phyloP scores from a whole-genome alignment of 768 basidiomycete species.

The Aureoboletus auriporus region DNA sequence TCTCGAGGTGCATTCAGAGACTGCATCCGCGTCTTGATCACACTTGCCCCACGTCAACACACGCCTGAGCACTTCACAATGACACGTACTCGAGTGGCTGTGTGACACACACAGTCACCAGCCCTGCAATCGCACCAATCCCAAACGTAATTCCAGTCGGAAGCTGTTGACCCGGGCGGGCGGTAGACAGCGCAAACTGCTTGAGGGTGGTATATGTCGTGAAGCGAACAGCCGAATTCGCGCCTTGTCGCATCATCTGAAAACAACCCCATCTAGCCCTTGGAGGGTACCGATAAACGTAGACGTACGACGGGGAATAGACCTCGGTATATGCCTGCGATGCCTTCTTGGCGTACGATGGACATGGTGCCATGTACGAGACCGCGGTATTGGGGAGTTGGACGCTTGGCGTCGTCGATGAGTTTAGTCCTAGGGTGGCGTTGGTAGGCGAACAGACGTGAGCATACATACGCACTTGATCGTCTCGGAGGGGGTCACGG shows the following conservation, averaged over 20 bases:
- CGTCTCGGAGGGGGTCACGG: constrained; percentile 96
- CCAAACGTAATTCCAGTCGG: constrained; percentile 90
- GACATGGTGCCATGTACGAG: constrained; percentile 77
- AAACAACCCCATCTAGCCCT: background rate
- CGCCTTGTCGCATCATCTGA: constrained; percentile 97
- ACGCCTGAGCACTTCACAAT: background rate
- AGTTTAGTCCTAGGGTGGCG: constrained; percentile 78
- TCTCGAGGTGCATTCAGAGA: constrained; percentile 75
- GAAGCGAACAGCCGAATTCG: constrained; percentile 95
- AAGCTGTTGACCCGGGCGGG: constrained; percentile 77
- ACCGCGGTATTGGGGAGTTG: constrained; percentile 82
- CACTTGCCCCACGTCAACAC: constrained; percentile 42
- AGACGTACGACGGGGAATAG: constrained; percentile 85
- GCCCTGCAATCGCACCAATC: constrained; percentile 89
- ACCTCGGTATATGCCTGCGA: constrained; percentile 83
- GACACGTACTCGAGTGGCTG: constrained; percentile 74
- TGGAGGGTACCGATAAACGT: too few relatives aligned
- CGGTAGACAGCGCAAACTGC: constrained; percentile 84
- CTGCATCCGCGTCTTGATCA: constrained; percentile 98
- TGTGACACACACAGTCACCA: constrained; percentile 91
- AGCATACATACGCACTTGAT: constrained; percentile 70
- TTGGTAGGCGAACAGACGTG: background rate
- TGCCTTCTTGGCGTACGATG: constrained; percentile 84
- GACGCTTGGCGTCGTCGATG: constrained; percentile 88
- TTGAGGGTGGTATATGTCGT: constrained; percentile 94